Evolutionary conservation across 2,329 filamentous ascomycete species (phyloP), one percentile per base, ranked within the genome.

Genomic region (Ophiocordyceps sinensis): DNA sequence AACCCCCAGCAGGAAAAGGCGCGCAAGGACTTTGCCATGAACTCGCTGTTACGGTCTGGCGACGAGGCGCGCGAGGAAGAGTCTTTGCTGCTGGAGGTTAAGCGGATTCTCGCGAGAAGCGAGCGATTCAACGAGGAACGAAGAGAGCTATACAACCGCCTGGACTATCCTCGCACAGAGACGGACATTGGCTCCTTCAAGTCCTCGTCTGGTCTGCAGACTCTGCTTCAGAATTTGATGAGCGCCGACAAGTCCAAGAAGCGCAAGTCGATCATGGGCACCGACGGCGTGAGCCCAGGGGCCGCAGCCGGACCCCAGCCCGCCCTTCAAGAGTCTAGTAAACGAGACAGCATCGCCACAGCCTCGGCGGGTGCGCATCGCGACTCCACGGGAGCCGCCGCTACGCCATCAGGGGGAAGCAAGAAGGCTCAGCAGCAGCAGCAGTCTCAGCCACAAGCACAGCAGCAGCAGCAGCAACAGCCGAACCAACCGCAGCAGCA

Each of bases 41-140:
- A 82, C 39, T 77, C 88, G 37, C 73, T 96, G 48, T 77, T 79
- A 38, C 77, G 91, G 34, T 83, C 81, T 9, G 80, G 79, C 47
- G 86, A 94, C 47, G 89, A 98, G 61, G 84, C 89, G 23, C 79
- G 85, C 46, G 91, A 98, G 59, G 91, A 98, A 62, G 84, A 93
- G 51, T 82, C 85, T 29, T 66, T 98, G 3, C 72, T 98, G 15
- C 73, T 89, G 44, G 91, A 98, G 57, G 76, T 98, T 42, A 87
- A 93, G 54, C 82, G 91, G 44, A 96, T 98, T 49, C 76, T 94
- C 53, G 80, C 84, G 47, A 79, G 87, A 45, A 85, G 88, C 48
- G 84, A 91, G 50, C 79, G 78, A 43, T 82, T 96, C 55, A 85
- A 93, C 56, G 80, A 85, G 49, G 87, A 95, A 56, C 82, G 91